Conservation (phyloP, 129 eudicot genomes). For the Heracleum sosnowskyi region DNA sequence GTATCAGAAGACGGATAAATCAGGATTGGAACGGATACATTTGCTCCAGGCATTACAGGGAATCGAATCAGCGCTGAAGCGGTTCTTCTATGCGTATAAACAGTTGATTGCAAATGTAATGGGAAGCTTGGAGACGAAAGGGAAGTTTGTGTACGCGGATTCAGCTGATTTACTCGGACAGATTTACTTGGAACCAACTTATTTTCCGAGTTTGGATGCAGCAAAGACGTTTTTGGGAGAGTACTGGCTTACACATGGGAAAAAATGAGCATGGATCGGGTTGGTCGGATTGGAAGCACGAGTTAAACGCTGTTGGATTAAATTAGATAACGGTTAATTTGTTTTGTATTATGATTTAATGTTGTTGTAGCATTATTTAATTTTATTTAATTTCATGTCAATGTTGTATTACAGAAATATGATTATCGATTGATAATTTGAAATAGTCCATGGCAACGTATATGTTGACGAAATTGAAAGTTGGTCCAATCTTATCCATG, state of each 20-base stretch:
- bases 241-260: constrained; percentile 44
- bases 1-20: constrained; percentile 35
- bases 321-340: background rate
- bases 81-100: constrained; percentile 60
- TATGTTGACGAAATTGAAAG: background rate
- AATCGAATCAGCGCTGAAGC: constrained; percentile 68
- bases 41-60: constrained; percentile 74
- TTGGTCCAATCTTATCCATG: background rate
- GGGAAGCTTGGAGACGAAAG: constrained; percentile 82
- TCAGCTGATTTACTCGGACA: constrained; percentile 56
- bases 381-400: background rate
- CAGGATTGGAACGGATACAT: constrained; percentile 41
- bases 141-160: constrained; percentile 32
- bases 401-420: background rate
- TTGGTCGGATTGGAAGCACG: background rate
- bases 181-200: constrained; percentile 65
- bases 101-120: constrained; percentile 58
- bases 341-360: background rate
- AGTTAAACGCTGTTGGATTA: background rate
- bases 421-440: background rate
- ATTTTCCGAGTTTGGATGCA: constrained; percentile 93
- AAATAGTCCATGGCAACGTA: background rate
- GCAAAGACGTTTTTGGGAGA: constrained; percentile 86
- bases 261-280: constrained; percentile 2
- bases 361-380: background rate